Evolutionary conservation across 2,329 filamentous ascomycete genomes (phyloP), one percentile per base, ranked within the genome.

Genomic region (Aspergillus texensis): DNA sequence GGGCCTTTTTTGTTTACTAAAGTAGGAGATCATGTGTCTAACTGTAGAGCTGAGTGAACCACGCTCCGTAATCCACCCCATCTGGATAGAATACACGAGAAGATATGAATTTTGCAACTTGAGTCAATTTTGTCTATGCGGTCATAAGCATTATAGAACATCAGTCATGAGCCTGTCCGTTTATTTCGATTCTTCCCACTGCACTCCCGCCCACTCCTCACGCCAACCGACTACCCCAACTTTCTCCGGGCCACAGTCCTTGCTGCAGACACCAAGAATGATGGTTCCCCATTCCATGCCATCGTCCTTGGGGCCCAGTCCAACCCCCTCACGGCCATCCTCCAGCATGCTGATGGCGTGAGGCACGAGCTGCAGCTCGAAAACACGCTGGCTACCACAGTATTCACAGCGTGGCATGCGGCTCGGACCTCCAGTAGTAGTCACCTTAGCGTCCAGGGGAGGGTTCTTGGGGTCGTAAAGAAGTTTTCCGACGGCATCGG

Each of bases 281-380:
- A 99, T 86, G 0, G 93, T 98, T 0, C 94, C 94, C 95, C 95
- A 99, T 73, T 99, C 95, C 95, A 99, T 99, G 0, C 94, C 95
- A 82, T 96, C 85, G 80, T 81, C 78, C 61, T 81, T 77, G 24
- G 90, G 72, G 45, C 86, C 86, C 69, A 88, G 77, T 62, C 90
- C 89, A 68, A 80, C 68, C 67, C 81, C 81, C 78, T 80, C 76
- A 48, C 94, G 91, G 11, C 87, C 86, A 2, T 86, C 89, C 81
- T 98, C 95, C 60, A 98, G 82, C 82, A 96, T 91, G 34, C 88
- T 88, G 71, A 99, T 99, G 3, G 93, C 90, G 75, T 96, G 91
- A 46, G 95, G 95, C 69, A 91, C 94, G 68, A 99, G 82, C 83
- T 99, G 95, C 63, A 97, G 84, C 83, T 99, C 95, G 76, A 98